Conservation (phyloP, 371 early-diverging fungal genomes). For the Mortierella sp. region DNA sequence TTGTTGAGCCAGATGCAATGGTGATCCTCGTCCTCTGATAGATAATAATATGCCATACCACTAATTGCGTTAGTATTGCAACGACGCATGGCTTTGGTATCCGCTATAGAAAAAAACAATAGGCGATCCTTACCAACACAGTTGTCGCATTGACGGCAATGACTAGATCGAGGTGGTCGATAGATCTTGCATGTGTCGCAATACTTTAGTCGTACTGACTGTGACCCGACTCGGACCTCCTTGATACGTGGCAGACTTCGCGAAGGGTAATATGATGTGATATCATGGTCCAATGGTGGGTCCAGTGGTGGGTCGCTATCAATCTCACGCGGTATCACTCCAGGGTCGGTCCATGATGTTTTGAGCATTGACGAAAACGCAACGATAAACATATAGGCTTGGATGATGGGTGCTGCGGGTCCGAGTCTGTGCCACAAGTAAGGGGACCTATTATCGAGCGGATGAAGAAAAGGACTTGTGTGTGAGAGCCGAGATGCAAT, state of each 20-base stretch:
- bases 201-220: conserved; percentile 78
- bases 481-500: too few species aligned
- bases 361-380: conserved; percentile 80
- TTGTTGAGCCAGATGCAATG: conserved; percentile 96
- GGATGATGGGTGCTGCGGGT: conserved; percentile 75
- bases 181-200: conserved; percentile 91
- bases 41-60: too few species aligned
- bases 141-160: conserved; percentile 90
- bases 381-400: conserved; percentile 77
- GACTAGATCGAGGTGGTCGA: conserved; percentile 88
- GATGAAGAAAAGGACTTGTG: conserved; percentile 34
- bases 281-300: conserved; percentile 40
- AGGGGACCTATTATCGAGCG: conserved; percentile 58
- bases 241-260: conserved; percentile 60
- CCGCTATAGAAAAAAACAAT: too few species aligned
- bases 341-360: conserved; percentile 92
- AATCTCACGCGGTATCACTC: conserved; percentile 82
- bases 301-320: conserved; percentile 61
- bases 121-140: conserved; percentile 86
- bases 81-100: too few species aligned
- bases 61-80: background rate
- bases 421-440: conserved; percentile 71
- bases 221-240: conserved; percentile 72
- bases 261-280: conserved; percentile 55
- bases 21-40: conserved; percentile 81